Evolutionary conservation across 2,329 filamentous ascomycete species (phyloP), one percentile per base, ranked within the genome.

Genomic region (Cytospora leucostoma): DNA sequence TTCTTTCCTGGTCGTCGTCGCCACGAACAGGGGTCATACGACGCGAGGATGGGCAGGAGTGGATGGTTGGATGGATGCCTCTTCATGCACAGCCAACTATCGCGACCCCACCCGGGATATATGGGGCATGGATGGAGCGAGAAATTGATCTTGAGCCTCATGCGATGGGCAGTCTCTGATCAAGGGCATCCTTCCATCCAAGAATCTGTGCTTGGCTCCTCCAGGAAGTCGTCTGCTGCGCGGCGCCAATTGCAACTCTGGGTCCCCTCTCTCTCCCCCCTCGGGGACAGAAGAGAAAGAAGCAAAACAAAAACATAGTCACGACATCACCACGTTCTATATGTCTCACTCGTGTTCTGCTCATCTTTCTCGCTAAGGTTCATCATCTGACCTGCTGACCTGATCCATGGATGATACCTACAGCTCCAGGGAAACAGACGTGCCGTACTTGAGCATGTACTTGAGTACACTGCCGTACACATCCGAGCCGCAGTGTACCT

Each of bases 71-170:
- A n/a, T 11, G 40, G 6, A 8, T n/a, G 17, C 17, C 58, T 52
- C 58, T 51, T 54, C 61, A 58, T 58, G 64, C 50, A 59, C 38
- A 49, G 64, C 64, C 64, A 66, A 32, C 64, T 44, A 64, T 57
- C 57, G 47, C 40, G 38, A 52, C 63, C 47, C 63, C 63, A 59
- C 63, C 50, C 38, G 6, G 40, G 21, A 13, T 27, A 47, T 27
- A 27, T 27, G 27, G 27, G 27, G 27, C 27, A 27, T 27, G 27
- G 27, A 54, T 66, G 64, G 64, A 38, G 53, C 57, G 58, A n/a
- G 21, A 35, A 33, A 10, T 21, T 35, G 38, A 49, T 56, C 38
- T 57, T 64, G 61, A 65, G 64, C 64, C 61, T 65, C 64, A 65
- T 61, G 38, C 15, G 38, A n/a, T 2, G 17, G 40, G 17, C n/a